phyloP scores from a whole-genome alignment of 225 moss, liverwort and hornwort species.

The Sphagnum contortum region DNA sequence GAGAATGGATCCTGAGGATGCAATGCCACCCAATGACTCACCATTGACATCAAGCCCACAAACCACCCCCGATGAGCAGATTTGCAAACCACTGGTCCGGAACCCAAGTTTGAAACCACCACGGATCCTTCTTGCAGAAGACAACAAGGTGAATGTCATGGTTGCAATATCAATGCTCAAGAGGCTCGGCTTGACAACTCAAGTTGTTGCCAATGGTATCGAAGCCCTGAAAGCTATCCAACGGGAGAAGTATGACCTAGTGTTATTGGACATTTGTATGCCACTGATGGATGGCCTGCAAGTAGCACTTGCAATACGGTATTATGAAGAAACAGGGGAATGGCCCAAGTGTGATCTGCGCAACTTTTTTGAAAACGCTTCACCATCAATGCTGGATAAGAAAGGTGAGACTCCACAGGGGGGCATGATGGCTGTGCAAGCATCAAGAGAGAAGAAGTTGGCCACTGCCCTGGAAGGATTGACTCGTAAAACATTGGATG shows the following conservation, averaged over 20 bases:
- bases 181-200: constrained; percentile 13
- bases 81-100: not conserved
- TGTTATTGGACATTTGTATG: constrained; percentile 21
- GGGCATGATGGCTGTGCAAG: constrained; percentile 1
- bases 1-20: no score
- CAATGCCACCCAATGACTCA: not conserved
- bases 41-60: not conserved
- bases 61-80: not conserved
- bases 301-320: constrained; percentile 15
- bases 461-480: constrained; percentile 9
- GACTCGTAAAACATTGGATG: constrained; percentile 2
- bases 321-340: constrained; percentile 14
- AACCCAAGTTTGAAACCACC: not conserved
- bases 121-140: constrained; percentile 18
- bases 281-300: constrained; percentile 25
- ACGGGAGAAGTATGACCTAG: constrained; percentile 14
- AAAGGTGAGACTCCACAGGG: not conserved
- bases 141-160: constrained; percentile 25
- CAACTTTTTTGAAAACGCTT: constrained; percentile 3
- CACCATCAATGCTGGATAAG: constrained; percentile 5
- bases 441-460: constrained; percentile 4
- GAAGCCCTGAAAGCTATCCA: constrained; percentile 20
- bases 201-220: constrained; percentile 18
- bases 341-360: constrained; percentile 16
- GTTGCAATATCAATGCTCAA: constrained; percentile 25